These are phyloP conservation scores for Karstenula rhodostoma DNA, from an alignment of 2,329 filamentous ascomycete species.

Conservation along the genomic window DNA sequence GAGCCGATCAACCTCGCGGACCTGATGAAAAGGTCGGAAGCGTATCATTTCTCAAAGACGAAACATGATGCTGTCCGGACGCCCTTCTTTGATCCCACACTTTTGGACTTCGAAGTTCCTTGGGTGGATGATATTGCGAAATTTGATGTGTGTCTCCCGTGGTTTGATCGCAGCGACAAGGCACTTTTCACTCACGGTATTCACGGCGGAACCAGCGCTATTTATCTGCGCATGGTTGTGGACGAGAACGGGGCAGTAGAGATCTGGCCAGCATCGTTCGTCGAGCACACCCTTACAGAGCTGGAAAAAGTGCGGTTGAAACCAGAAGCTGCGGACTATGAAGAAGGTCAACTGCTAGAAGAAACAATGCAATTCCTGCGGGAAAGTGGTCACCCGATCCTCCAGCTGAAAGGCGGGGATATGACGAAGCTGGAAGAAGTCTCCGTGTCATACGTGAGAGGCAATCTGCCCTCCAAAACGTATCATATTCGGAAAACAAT, in stretches of 20 bases:
- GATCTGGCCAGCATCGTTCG: constrained; percentile 12
- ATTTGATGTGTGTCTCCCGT: constrained; percentile 17
- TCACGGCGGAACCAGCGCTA: constrained; percentile 7
- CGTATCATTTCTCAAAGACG: constrained; percentile 7
- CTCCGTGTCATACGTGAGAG: constrained; percentile 10
- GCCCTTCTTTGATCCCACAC: constrained; percentile 13
- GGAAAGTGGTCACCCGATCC: neutral
- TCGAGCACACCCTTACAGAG: neutral
- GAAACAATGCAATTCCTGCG: constrained; percentile 1
- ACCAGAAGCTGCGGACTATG: constrained; percentile 3
- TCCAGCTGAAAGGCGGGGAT: neutral
- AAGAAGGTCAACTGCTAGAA: constrained; percentile 6
- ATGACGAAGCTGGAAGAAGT: neutral
- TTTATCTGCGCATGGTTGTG: constrained; percentile 11
- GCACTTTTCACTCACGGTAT: constrained; percentile 16
- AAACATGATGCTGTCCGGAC: constrained; percentile 8
- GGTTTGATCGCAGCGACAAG: constrained; percentile 20
- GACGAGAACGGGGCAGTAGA: constrained; percentile 14
- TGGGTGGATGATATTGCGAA: neutral
- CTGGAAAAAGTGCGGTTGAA: constrained; percentile 13
- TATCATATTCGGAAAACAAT: constrained; percentile 19
- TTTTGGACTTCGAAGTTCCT: neutral
- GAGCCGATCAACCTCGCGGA: constrained; percentile 7
- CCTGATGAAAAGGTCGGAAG: constrained; percentile 5
- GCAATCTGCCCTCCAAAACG: constrained; percentile 19